These are phyloP conservation scores for Eucalyptus camaldulensis DNA, from an alignment of 345 rosid species.

Conservation along the genomic window DNA sequence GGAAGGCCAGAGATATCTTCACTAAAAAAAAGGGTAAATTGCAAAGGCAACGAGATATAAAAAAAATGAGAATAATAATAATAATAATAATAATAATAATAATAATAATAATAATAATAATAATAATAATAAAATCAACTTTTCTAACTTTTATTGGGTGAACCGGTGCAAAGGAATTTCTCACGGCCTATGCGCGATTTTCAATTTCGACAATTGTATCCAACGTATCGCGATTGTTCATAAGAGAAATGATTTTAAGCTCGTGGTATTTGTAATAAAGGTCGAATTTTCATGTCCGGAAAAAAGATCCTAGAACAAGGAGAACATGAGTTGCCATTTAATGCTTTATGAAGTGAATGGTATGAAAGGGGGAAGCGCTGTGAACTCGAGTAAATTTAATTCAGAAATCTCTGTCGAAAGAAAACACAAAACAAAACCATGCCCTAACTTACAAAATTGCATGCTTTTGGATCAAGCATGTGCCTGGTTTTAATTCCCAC, in stretches of 20 bases:
- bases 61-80: background rate
- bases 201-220: background rate
- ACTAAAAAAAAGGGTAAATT: background rate
- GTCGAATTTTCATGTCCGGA: background rate
- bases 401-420: background rate
- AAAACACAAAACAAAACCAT: background rate
- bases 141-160: background rate
- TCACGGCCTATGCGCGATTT: background rate
- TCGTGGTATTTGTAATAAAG: background rate
- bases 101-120: too few relatives aligned
- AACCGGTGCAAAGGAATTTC: background rate
- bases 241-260: background rate
- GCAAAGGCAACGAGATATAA: background rate
- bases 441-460: background rate
- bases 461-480: background rate
- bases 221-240: rapidly evolving
- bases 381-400: background rate
- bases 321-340: background rate
- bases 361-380: background rate
- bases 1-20: background rate
- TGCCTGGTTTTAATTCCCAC: background rate
- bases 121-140: background rate
- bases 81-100: rapidly evolving
- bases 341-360: background rate
- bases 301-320: background rate